These are phyloP conservation scores for Vanilla planifolia DNA, from an alignment of 106 monocot genomes.

Conservation along the genomic window DNA sequence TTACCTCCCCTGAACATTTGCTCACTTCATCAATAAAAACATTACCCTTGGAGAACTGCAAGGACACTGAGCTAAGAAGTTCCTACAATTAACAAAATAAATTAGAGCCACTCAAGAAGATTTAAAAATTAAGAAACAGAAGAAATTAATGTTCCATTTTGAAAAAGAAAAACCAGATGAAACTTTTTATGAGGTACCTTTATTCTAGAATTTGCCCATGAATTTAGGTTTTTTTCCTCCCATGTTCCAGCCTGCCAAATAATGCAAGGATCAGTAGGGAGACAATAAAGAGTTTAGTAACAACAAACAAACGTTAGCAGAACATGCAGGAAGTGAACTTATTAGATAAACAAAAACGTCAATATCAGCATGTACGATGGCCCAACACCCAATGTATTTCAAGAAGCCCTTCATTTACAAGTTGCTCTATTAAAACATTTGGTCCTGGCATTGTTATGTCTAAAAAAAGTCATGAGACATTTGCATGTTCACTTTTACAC, in stretches of 20 bases:
- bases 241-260: slow-evolving; percentile 92
- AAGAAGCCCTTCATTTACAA: too few relatives aligned
- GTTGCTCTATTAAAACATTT: too few relatives aligned
- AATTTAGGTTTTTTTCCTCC: slow-evolving; percentile 97
- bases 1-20: slow-evolving; percentile 91
- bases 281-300: too few relatives aligned
- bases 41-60: slow-evolving; percentile 69
- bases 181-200: slow-evolving; percentile 38
- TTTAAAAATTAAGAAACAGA: not conserved
- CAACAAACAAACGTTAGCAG: too few relatives aligned
- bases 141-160: not conserved
- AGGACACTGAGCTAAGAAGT: slow-evolving; percentile 44
- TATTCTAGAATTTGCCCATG: slow-evolving; percentile 85
- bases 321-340: too few relatives aligned
- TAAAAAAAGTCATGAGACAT: too few relatives aligned
- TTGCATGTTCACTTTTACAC: too few relatives aligned
- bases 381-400: too few relatives aligned
- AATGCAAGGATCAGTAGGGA: too few relatives aligned
- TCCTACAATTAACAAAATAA: slow-evolving; percentile 48
- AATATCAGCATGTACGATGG: too few relatives aligned
- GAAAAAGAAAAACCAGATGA: not conserved
- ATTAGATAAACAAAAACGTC: too few relatives aligned
- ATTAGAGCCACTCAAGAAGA: not conserved
- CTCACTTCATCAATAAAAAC: slow-evolving; percentile 66
- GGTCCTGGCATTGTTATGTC: too few relatives aligned